Base-by-base conservation (phyloP, 73 alveolate species). In the Blepharisma stoltei region DNA sequence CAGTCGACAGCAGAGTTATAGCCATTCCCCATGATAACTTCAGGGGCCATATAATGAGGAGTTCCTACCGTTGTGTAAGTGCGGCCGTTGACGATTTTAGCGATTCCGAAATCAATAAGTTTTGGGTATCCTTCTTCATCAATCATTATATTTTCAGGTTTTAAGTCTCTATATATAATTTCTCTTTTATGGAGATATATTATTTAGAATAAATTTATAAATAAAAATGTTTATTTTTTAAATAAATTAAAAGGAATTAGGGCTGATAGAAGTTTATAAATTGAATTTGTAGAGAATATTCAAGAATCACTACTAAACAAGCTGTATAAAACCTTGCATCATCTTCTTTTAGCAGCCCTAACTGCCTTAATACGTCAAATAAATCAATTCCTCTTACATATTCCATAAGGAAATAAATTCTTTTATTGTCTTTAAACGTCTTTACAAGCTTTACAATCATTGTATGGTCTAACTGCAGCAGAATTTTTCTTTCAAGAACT, bases 391-490 rank as follows among this genome's bases (percentile, higher is more conserved):
- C 98, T 60, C 66, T 84, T 6, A 92, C 90, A 25, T 78, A 73
- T 60, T 92, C 98, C 68, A 78, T 81, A 49, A 92, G 78, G 76
- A 90, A 90, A 77, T 90, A 92, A 2, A 92, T 65, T 47, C 86
- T 48, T 47, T 66, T 55, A 20, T 60, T 68, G 65, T 90, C 97
- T 78, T 90, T 85, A 71, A 78, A 90, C 21, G 90, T 84, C 78
- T 82, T 86, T 27, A 86, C 89, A 20, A 89, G 83, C 75, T 89
- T 92, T 50, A 92, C 81, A 0, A 92, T 90, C 55, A 90, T 87
- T 5, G 96, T 95, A 73, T 92, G 98, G 66, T 92, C 98, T 7
- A 92, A 75, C 65, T 82, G 60, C 78, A 78, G 18, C 44, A 83
- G 71, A 0, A 83, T 54, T 70, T 20, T 7, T 32, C 68, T 81